phyloP scores from a whole-genome alignment of 495 filamentous ascomycete species.

The Hypoxylon trugodes region DNA sequence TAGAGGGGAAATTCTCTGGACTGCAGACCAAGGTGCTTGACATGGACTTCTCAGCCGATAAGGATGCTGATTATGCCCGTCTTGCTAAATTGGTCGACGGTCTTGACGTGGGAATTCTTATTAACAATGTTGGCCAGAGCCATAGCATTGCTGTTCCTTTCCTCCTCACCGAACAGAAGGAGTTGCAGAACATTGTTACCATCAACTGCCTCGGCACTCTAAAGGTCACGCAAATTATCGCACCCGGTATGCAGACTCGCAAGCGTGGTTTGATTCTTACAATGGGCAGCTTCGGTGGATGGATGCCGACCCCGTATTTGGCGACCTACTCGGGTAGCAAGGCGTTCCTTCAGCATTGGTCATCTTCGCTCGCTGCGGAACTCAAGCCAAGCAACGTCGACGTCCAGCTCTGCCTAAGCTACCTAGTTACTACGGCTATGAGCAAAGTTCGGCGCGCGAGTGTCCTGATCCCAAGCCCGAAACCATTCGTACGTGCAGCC shows the following conservation, averaged over 20 bases:
- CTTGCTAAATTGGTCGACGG: conserved; percentile 71
- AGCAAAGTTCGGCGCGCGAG: conserved; percentile 86
- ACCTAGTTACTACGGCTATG: conserved; percentile 95
- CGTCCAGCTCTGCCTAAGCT: conserved; percentile 86
- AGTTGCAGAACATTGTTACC: conserved; percentile 88
- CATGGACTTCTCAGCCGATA: conserved; percentile 89
- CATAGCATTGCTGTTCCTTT: conserved; percentile 94
- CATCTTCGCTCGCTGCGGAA: conserved; percentile 82
- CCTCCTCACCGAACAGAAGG: conserved; percentile 74
- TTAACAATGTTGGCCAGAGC: conserved; percentile 97
- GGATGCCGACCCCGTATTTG: conserved; percentile 88
- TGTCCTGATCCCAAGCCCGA: conserved; percentile 79
- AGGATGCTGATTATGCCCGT: conserved; percentile 76
- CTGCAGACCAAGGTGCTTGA: conserved; percentile 77
- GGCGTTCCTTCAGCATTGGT: conserved; percentile 98
- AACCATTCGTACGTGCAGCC: conserved; percentile 79
- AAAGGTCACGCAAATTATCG: conserved; percentile 82
- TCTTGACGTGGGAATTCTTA: conserved; percentile 83
- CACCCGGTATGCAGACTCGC: conserved; percentile 82
- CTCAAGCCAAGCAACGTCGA: conserved; percentile 79
- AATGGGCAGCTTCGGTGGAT: conserved; percentile 95
- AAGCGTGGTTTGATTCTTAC: conserved; percentile 90
- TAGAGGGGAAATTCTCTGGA: conserved; percentile 70
- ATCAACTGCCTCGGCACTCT: conserved; percentile 94
- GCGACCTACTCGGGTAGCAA: conserved; percentile 98